phyloP scores from a whole-genome alignment of 2,329 filamentous ascomycete genomes.

The Colletotrichum sp. region DNA sequence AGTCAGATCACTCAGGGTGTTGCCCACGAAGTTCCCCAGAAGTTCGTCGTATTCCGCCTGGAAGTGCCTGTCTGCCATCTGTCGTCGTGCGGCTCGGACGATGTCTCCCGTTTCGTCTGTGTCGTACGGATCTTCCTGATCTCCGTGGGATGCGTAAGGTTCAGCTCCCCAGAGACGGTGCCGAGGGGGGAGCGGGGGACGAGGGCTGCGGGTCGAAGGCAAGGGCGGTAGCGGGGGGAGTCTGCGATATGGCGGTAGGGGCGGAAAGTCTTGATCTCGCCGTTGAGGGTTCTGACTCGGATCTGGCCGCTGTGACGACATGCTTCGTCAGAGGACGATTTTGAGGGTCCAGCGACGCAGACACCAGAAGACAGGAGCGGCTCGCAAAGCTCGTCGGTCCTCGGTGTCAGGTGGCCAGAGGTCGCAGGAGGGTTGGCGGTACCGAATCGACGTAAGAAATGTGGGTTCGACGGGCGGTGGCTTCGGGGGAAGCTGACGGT shows the following conservation, averaged over 20 bases:
- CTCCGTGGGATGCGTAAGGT: neutral
- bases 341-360: conserved; percentile 20
- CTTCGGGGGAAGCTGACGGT: neutral
- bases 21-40: conserved; percentile 12
- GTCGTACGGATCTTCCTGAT: neutral
- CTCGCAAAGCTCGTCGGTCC: neutral
- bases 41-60: conserved; percentile 22
- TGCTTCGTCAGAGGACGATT: conserved; percentile 7
- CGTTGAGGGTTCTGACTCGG: conserved; percentile 29
- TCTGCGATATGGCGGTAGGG: conserved; percentile 31
- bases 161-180: conserved; percentile 5
- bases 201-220: neutral
- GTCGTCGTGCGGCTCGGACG: neutral
- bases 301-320: conserved; percentile 20
- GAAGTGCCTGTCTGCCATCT: conserved; percentile 19
- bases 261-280: conserved; percentile 36
- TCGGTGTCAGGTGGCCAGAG: neutral
- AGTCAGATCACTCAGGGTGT: conserved; percentile 9
- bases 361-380: neutral
- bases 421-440: neutral
- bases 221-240: conserved; percentile 33
- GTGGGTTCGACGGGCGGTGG: neutral
- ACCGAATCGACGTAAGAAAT: neutral
- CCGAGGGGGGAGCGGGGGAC: conserved; percentile 1
- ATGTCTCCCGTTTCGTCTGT: neutral